These are phyloP conservation scores for Vitis hybrid DNA, from an alignment of 177 flowering plant species.

Conservation along the genomic window DNA sequence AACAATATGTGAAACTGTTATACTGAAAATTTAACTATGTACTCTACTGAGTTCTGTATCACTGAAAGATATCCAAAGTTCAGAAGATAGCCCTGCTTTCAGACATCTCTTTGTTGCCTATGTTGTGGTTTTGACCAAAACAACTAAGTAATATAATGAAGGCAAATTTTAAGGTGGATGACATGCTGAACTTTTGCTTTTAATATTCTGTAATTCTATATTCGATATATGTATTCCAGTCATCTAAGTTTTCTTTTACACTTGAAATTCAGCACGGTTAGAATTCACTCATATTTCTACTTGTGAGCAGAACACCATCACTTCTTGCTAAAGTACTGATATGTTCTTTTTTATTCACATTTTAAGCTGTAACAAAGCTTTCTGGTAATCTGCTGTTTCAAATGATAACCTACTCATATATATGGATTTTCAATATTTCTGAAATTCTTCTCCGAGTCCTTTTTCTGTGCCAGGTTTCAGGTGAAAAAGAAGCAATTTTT, in stretches of 20 bases:
- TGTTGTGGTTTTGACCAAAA: no score
- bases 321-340: background rate
- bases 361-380: background rate
- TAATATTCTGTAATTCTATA: background rate
- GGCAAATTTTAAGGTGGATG: background rate
- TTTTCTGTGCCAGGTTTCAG: conserved; percentile 34
- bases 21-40: no score
- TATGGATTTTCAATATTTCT: background rate
- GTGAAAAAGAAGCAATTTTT: conserved; percentile 56
- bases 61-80: no score
- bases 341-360: background rate
- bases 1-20: no score
- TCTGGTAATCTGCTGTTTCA: background rate
- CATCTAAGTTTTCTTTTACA: background rate
- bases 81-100: no score
- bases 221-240: background rate
- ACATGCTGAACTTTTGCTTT: background rate
- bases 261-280: background rate
- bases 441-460: background rate
- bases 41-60: no score
- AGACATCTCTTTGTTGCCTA: no score
- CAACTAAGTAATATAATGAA: background rate
- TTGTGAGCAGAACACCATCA: background rate
- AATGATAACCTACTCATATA: background rate
- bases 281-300: background rate